Base-by-base conservation (phyloP, 1,284 basidiomycete species). In the Hortiboletus rubellus region DNA sequence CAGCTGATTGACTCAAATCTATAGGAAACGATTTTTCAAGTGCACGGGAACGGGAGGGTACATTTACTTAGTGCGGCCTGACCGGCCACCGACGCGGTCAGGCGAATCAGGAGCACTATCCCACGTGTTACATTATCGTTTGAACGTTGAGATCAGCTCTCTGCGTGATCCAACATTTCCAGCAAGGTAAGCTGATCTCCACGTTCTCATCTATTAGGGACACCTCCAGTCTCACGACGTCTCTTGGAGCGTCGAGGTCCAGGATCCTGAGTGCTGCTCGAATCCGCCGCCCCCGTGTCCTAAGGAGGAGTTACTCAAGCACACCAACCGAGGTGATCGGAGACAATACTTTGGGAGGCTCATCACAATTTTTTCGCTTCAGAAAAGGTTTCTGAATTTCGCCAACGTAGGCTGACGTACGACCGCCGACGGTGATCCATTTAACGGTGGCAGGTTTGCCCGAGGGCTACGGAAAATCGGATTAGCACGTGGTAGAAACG, bases 361-460 rank as follows among this genome's bases (percentile, higher is more conserved):
- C 50, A 42, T 49, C 41, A 49, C 38, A 30, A 14, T 1, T 50
- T 36, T 54, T 52, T 14, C 24, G 54, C 42, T 59, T 61, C 18
- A 47, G 18, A 22, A 74, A 71, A 53, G 80, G 71, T 47, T 75
- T 76, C 66, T 92, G 91, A 3, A 93, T 76, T 68, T 91, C 83
- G 10, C 73, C 70, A 3, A 92, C 85, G 59, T 84, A 86, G 5
- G 91, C 91, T 2, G 88, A 89, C 1, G 92, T 94, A 15, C 92
- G 78, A 2, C 92, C 92, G 5, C 89, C 90, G 10, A 94, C 88
- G 1, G 87, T 91, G 51, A 91, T 70, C 80, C 87, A 94, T 60
- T 83, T 84, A 59, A 94, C 85, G 3, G 86, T 89, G 0, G 89
- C 91, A 3, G 79, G 81, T 49, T 79, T 72, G 2, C 91, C 92